A percentile compares a stretch with the other conserved stretches of the same genome.
These are phyloP conservation scores for Penicillium desertorum DNA, from an alignment of 495 filamentous ascomycete species.

Conservation along the genomic window DNA sequence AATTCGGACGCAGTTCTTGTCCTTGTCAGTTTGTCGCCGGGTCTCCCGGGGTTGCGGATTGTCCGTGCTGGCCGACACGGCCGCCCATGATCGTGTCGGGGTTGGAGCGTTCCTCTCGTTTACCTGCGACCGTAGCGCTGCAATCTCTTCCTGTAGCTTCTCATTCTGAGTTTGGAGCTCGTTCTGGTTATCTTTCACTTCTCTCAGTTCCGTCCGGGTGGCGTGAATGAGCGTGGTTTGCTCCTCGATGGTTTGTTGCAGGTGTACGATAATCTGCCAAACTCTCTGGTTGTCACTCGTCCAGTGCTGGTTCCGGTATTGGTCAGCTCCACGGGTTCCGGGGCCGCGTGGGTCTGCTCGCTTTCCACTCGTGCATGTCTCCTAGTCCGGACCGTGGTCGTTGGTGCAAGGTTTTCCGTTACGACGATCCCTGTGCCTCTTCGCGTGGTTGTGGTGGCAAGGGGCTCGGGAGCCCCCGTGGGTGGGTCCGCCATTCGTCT, in stretches of 20 bases:
- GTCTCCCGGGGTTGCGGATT: conserved; percentile 3
- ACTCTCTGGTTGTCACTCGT: conserved; percentile 11
- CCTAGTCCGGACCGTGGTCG: conserved; percentile 3
- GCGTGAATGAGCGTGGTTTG: conserved; percentile 5
- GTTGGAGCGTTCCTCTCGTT: background rate
- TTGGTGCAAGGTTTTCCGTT: conserved; percentile 4
- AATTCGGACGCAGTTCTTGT: conserved; percentile 18
- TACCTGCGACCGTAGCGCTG: conserved; percentile 2
- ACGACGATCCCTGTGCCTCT: conserved; percentile 1
- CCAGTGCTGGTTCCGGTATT: conserved; percentile 10
- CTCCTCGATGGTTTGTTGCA: background rate
- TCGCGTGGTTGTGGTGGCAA: no score
- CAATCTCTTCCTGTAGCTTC: conserved; percentile 7
- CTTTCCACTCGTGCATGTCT: conserved; percentile 9
- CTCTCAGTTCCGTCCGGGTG: conserved; percentile 2
- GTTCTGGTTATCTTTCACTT: conserved; percentile 12
- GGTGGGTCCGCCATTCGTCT: conserved; percentile 9
- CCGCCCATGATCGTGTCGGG: conserved; percentile 7
- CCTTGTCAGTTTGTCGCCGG: conserved; percentile 15
- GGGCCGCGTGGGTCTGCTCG: conserved; percentile 7
- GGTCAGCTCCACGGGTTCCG: conserved; percentile 4
- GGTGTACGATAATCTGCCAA: conserved; percentile 4
- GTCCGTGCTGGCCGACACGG: conserved; percentile 1
- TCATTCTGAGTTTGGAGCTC: conserved; percentile 11
- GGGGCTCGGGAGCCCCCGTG: conserved; percentile 1